A percentile compares a stretch with the other conserved stretches of the same genome.
Conservation (phyloP, 345 rosid genomes). For the Psidium guajava region DNA sequence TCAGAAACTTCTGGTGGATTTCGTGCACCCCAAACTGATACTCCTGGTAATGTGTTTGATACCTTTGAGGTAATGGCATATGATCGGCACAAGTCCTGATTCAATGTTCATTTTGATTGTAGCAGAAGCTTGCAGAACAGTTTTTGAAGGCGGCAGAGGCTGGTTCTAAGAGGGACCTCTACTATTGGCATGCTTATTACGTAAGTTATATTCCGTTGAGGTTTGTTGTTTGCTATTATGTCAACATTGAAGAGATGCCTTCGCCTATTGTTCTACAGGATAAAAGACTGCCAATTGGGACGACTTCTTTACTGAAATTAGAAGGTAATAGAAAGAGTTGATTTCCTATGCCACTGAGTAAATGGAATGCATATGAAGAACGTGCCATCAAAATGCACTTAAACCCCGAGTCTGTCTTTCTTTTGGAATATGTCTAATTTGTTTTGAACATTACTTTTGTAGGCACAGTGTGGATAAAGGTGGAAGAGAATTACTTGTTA, state of each 20-base stretch:
- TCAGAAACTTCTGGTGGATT: constrained; percentile 49
- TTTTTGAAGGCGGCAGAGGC: constrained; percentile 35
- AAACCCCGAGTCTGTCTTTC: background rate
- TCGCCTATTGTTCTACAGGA: constrained; percentile 23
- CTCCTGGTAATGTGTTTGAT: constrained; percentile 28
- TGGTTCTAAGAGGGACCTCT: constrained; percentile 36
- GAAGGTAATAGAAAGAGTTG: constrained; percentile 31
- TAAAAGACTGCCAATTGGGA: constrained; percentile 55
- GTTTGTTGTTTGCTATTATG: background rate
- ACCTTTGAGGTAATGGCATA: background rate
- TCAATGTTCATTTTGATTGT: background rate
- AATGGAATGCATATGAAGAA: background rate
- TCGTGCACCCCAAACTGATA: constrained; percentile 49
- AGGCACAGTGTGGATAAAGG: too few species aligned
- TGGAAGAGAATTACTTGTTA: too few species aligned
- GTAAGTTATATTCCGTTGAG: constrained; percentile 13
- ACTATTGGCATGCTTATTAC: constrained; percentile 65
- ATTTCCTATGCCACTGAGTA: background rate
- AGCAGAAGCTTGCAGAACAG: constrained; percentile 51
- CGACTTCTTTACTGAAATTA: constrained; percentile 48
- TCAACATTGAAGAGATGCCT: background rate
- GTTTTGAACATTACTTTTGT: background rate
- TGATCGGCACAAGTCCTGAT: background rate
- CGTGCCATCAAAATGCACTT: background rate
- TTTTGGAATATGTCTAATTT: background rate